Percentiles rank a stretch among this genome's conserved stretches.
These are phyloP conservation scores for Paracamarosporium sp. DNA, from an alignment of 2,329 filamentous ascomycete genomes.

Conservation along the genomic window DNA sequence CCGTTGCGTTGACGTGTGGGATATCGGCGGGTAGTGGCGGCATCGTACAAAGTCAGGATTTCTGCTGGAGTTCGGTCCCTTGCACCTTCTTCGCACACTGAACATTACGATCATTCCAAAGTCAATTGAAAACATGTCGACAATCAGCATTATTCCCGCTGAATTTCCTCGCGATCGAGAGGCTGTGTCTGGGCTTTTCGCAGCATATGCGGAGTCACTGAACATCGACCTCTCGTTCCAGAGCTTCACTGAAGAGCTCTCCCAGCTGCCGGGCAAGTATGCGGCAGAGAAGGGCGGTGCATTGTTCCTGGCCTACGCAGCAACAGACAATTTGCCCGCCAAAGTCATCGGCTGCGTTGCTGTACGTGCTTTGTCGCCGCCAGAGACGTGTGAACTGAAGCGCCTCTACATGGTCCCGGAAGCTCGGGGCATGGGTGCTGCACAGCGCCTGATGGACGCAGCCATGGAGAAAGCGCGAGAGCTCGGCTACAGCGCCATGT, in stretches of 20 bases:
- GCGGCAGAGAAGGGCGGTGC: conserved; percentile 52
- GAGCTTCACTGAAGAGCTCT: conserved; percentile 60
- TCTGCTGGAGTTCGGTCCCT: not conserved
- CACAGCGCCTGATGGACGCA: conserved; percentile 54
- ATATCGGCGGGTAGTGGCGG: not conserved
- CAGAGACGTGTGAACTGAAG: conserved; percentile 62
- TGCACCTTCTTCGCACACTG: not conserved
- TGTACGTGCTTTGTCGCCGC: conserved; percentile 49
- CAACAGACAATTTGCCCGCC: conserved; percentile 2
- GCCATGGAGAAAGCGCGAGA: conserved; percentile 54
- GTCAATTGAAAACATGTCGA: not conserved
- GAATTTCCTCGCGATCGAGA: conserved; percentile 51
- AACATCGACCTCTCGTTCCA: conserved; percentile 65
- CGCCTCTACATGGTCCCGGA: conserved; percentile 60
- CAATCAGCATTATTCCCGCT: conserved; percentile 33
- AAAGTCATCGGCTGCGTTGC: conserved; percentile 59
- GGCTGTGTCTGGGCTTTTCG: conserved; percentile 45
- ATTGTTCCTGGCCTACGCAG: conserved; percentile 55
- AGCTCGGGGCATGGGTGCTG: conserved; percentile 58
- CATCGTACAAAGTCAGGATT: not conserved
- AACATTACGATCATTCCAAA: not conserved
- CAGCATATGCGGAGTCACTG: conserved; percentile 51
- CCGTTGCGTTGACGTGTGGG: not conserved
- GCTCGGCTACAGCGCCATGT: conserved; percentile 59
- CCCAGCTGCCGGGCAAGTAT: conserved; percentile 63